These are phyloP conservation scores for Brassica rapa DNA, from an alignment of 345 rosid species.

Conservation along the genomic window DNA sequence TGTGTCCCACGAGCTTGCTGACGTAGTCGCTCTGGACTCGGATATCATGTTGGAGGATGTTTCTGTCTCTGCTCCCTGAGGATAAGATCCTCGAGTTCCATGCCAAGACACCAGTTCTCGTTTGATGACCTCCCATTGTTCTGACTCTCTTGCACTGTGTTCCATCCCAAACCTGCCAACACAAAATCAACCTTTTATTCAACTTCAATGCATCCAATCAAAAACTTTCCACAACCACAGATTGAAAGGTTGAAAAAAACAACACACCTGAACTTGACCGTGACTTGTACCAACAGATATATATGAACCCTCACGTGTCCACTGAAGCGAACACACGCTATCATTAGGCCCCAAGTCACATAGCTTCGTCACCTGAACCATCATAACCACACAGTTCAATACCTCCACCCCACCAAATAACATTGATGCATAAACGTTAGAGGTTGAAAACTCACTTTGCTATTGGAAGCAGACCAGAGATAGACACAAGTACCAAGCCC, in stretches of 20 bases:
- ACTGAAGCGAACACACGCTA: constrained; percentile 82
- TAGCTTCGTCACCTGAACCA: constrained; percentile 79
- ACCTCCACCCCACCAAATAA: not conserved
- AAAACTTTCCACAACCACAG: not conserved
- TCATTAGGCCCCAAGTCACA: constrained; percentile 93
- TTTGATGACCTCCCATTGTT: constrained; percentile 93
- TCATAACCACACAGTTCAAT: not conserved
- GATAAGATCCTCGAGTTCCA: constrained; percentile 89
- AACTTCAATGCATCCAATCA: not conserved
- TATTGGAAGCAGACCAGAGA: constrained; percentile 93
- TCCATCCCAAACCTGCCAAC: constrained; percentile 87
- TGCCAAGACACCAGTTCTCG: constrained; percentile 91
- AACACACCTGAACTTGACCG: constrained; percentile 89
- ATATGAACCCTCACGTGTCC: constrained; percentile 96
- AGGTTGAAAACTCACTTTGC: constrained; percentile 62
- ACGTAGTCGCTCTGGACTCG: constrained; percentile 70
- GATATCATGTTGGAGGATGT: constrained; percentile 95
- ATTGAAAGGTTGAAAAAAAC: not conserved
- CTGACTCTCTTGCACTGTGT: constrained; percentile 78
- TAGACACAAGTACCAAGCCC: constrained; percentile 97
- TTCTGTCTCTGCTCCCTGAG: constrained; percentile 93
- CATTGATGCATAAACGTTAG: not conserved
- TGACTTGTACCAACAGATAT: constrained; percentile 83
- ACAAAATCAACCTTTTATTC: not conserved
- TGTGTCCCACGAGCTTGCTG: constrained; percentile 87